These are phyloP conservation scores for Dryadomyces sulphureus DNA, from an alignment of 2,329 filamentous ascomycete species.

Conservation along the genomic window DNA sequence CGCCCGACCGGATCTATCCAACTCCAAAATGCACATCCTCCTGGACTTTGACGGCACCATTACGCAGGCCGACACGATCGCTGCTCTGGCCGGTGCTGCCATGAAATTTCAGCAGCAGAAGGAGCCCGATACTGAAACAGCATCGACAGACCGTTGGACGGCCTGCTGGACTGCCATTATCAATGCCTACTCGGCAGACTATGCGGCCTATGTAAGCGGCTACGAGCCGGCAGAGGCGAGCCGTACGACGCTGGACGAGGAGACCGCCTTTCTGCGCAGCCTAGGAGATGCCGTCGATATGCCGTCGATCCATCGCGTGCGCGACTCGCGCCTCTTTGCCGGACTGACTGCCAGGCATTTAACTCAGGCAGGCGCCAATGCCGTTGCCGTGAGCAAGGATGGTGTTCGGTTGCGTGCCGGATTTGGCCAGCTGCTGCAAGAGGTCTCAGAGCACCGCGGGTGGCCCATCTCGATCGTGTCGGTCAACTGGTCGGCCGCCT, in stretches of 20 bases:
- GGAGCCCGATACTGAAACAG: not conserved
- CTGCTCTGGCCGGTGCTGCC: conserved; percentile 28
- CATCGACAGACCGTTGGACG: conserved; percentile 13
- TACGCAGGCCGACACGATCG: conserved; percentile 37
- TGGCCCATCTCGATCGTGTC: conserved; percentile 31
- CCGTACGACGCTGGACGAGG: conserved; percentile 21
- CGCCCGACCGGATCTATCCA: too few species aligned
- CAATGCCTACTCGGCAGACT: conserved; percentile 28
- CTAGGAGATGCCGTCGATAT: conserved; percentile 27
- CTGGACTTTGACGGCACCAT: conserved; percentile 48
- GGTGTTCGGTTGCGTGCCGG: conserved; percentile 5
- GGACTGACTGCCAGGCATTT: conserved; percentile 21
- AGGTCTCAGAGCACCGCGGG: conserved; percentile 13
- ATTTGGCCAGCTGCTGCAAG: conserved; percentile 13
- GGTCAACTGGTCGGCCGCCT: conserved; percentile 22
- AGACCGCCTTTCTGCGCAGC: conserved; percentile 27
- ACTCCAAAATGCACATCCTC: conserved; percentile 28
- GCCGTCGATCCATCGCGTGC: conserved; percentile 29
- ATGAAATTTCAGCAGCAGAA: conserved; percentile 19
- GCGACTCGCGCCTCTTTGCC: conserved; percentile 27
- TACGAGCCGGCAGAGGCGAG: conserved; percentile 19
- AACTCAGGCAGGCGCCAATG: conserved; percentile 21
- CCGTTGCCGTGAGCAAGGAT: conserved; percentile 12
- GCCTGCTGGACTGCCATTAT: conserved; percentile 30
- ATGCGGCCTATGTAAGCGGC: conserved; percentile 15